Evolutionary conservation across 352 stramenopile genomes (phyloP).

Genomic region (Phytophthora constricta): DNA sequence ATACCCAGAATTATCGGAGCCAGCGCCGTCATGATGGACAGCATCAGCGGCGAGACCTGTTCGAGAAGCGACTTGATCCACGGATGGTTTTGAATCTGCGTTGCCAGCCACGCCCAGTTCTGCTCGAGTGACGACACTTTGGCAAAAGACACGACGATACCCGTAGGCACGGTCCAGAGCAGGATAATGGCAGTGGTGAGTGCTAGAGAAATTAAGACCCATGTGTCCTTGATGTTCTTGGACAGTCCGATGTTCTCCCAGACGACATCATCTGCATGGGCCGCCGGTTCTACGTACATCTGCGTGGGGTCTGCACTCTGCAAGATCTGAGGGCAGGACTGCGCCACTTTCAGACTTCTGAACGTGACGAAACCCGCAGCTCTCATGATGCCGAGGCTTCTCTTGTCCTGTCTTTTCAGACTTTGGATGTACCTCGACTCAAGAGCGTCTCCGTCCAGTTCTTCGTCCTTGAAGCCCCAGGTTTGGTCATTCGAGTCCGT

Average conservation of each 20-base stretch:
- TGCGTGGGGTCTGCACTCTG: constrained; percentile 75
- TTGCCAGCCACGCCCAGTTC: constrained; percentile 52
- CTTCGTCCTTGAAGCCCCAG: constrained; percentile 41
- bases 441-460: constrained; percentile 34
- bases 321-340: constrained; percentile 82
- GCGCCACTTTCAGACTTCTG: constrained; percentile 69
- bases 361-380: constrained; percentile 83
- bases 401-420: constrained; percentile 49
- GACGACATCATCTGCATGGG: constrained; percentile 71
- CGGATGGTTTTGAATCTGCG: constrained; percentile 56
- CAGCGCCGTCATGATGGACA: constrained; percentile 81
- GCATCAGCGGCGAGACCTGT: constrained; percentile 78
- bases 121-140: constrained; percentile 66
- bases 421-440: constrained; percentile 73
- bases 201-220: constrained; percentile 67
- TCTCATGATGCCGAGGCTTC: constrained; percentile 69
- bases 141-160: constrained; percentile 76
- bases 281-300: constrained; percentile 73
- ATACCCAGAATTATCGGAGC: constrained; percentile 87
- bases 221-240: constrained; percentile 74
- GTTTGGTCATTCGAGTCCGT: constrained; percentile 35
- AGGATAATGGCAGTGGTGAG: constrained; percentile 77
- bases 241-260: constrained; percentile 86
- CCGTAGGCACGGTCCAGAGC: constrained; percentile 85
- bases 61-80: constrained; percentile 81